These are phyloP conservation scores for Penicillium vulpinum DNA, from an alignment of 2,329 filamentous ascomycete species.

Conservation along the genomic window DNA sequence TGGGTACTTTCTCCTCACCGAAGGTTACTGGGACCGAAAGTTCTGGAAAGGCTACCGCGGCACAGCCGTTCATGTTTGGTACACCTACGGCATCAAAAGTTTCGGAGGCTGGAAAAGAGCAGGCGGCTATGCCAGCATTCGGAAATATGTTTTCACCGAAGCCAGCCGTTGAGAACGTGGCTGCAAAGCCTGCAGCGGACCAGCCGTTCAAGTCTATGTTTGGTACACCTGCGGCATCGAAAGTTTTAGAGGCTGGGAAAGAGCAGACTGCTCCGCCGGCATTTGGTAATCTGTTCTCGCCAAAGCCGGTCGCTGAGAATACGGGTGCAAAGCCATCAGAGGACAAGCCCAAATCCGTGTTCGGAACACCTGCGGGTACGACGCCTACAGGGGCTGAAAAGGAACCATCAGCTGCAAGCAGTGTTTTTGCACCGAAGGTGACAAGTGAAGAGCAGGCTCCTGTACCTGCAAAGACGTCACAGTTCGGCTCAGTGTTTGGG, in stretches of 20 bases:
- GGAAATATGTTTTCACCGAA: conserved; percentile 6
- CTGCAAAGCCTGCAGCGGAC: neutral
- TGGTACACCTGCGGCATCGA: conserved; percentile 1
- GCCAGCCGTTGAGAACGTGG: neutral
- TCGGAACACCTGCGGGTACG: neutral
- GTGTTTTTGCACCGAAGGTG: conserved; percentile 11
- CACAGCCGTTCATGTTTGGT: conserved; percentile 5
- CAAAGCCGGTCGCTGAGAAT: conserved; percentile 2
- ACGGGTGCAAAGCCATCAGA: neutral
- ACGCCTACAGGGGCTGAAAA: conserved; percentile 1
- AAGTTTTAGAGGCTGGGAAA: neutral
- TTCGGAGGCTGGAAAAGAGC: neutral
- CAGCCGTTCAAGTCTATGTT: conserved; percentile 6
- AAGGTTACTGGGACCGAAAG: conserved; percentile 3
- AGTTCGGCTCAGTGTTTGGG: conserved; percentile 31
- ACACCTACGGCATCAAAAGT: neutral
- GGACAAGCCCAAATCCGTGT: neutral
- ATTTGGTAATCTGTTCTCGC: conserved; percentile 9
- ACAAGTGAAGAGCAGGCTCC: conserved; percentile 1
- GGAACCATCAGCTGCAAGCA: neutral
- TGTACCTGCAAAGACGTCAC: conserved; percentile 14
- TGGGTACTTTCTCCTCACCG: neutral
- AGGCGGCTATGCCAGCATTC: neutral
- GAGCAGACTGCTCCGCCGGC: neutral
- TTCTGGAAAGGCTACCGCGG: conserved; percentile 1